Percentiles rank a stretch among this genome's conserved stretches.
Evolutionary conservation across 148 eudicot species (phyloP).

Genomic region (Oxyria digyna): DNA sequence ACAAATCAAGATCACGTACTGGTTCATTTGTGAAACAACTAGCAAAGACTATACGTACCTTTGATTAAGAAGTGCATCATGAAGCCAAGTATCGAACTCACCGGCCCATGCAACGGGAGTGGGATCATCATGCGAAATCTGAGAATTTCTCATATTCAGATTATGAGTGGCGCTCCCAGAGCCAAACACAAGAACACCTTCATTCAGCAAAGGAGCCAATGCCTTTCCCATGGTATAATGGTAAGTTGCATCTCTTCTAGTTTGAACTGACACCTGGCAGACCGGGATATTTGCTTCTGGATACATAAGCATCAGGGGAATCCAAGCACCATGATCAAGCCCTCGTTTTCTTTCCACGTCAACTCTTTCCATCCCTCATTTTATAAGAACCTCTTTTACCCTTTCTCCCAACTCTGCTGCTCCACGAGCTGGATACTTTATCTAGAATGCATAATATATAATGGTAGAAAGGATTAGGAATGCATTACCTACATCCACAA

Average conservation of each 20-base stretch:
- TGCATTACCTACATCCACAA: too few species aligned
- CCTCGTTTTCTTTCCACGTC: slow-evolving; percentile 61
- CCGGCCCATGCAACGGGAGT: slow-evolving; percentile 54
- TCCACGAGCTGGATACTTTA: slow-evolving; percentile 87
- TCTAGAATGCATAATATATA: too few species aligned
- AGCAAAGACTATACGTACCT: too few species aligned
- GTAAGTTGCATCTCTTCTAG: slow-evolving; percentile 12
- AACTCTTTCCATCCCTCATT: slow-evolving; percentile 38
- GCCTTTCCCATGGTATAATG: slow-evolving; percentile 69
- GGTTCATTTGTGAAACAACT: too few species aligned
- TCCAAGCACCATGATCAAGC: slow-evolving; percentile 86
- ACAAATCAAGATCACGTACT: too few species aligned
- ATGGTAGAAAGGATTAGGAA: too few species aligned
- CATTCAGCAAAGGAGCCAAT: slow-evolving; percentile 55
- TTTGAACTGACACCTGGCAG: slow-evolving; percentile 69
- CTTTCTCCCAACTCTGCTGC: slow-evolving; percentile 60
- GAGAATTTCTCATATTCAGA: slow-evolving; percentile 32
- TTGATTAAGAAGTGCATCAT: slow-evolving; percentile 12
- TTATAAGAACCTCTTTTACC: slow-evolving; percentile 45
- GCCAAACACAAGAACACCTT: slow-evolving; percentile 74
- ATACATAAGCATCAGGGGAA: slow-evolving; percentile 85
- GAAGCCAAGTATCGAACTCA: slow-evolving; percentile 74
- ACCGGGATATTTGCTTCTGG: slow-evolving; percentile 86
- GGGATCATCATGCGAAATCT: slow-evolving; percentile 1
- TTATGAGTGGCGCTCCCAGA: slow-evolving; percentile 79